Base-by-base conservation (phyloP, 345 rosid species). In the Trapa bicornis region DNA sequence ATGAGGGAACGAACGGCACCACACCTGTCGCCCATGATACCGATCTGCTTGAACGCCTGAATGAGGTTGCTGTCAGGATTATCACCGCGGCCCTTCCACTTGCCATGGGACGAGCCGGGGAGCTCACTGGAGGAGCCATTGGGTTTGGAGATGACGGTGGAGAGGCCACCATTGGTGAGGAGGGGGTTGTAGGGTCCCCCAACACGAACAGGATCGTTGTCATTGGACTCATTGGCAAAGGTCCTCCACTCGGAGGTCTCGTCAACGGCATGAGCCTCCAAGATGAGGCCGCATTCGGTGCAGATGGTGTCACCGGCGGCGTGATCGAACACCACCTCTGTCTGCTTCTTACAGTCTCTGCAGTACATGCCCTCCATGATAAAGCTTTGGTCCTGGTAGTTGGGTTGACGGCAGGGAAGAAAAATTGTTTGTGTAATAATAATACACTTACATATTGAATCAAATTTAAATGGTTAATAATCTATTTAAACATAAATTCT, bases 241-340 rank as follows among this genome's bases (percentile, higher is more conserved):
- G 74, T 81, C 5, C 86, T 76, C 85, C 84, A 81, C 74, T 83
- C 85, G 32, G 82, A 76, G 43, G 76, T 76, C 68, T 79, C 81
- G 62, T 85, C 87, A 45, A 81, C 68, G 65, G 71, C 71, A 73
- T 76, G 75, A 5, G 79, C 71, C 73, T 81, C 85, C 57, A 83
- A 70, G 35, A 85, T 75, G 1, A 85, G 78, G 11, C 84, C 82
- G 64, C 84, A 83, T 71, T 79, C 81, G 1, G 85, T 79, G 70
- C 87, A 85, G 64, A 83, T 72, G 13, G 77, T 75, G 69, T 79
- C 73, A 2, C 87, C 84, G 6, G 87, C 87, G 4, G 79, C 53
- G 71, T 67, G 80, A 68, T 82, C 85, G 73, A 72, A 71, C 43
- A 85, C 80, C 17, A 74, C 68, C 72, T 76, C 82, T 9, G 83